Conservation (phyloP, 208 protist species). For the Trichomonas gallinae region DNA sequence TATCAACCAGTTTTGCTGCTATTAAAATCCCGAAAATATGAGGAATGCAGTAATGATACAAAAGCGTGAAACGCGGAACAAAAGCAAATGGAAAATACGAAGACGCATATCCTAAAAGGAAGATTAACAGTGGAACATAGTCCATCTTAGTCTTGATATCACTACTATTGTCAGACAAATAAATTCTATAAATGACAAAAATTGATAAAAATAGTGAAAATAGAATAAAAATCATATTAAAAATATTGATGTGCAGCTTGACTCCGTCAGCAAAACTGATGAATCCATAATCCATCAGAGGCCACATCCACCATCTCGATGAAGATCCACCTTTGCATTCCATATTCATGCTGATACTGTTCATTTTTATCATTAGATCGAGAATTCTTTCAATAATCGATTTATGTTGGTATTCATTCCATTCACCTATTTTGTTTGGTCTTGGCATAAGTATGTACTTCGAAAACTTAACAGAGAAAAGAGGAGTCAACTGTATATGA, state of each 20-base stretch:
- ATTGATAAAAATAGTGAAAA: background rate
- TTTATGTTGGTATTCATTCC: background rate
- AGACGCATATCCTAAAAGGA: background rate
- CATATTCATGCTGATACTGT: background rate
- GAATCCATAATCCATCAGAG: background rate
- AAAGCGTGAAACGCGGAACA: background rate
- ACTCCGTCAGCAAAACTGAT: background rate
- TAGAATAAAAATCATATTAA: background rate
- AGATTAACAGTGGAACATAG: background rate
- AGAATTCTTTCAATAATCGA: background rate
- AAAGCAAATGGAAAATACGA: background rate
- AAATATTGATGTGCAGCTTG: background rate
- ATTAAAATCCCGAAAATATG: background rate
- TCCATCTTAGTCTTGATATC: background rate
- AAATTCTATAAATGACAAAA: background rate
- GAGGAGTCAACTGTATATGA: background rate
- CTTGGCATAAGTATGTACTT: no score
- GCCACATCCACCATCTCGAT: background rate
- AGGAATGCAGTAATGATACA: background rate
- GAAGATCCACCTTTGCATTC: background rate
- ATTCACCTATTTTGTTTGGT: background rate
- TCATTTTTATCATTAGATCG: background rate
- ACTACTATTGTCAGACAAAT: background rate
- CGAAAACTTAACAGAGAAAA: background rate
- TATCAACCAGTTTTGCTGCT: background rate